Percentiles rank a stretch among this genome's conserved stretches.
These are phyloP conservation scores for Pleoardoris graminearum DNA, from an alignment of 2,329 filamentous ascomycete genomes.

Conservation along the genomic window DNA sequence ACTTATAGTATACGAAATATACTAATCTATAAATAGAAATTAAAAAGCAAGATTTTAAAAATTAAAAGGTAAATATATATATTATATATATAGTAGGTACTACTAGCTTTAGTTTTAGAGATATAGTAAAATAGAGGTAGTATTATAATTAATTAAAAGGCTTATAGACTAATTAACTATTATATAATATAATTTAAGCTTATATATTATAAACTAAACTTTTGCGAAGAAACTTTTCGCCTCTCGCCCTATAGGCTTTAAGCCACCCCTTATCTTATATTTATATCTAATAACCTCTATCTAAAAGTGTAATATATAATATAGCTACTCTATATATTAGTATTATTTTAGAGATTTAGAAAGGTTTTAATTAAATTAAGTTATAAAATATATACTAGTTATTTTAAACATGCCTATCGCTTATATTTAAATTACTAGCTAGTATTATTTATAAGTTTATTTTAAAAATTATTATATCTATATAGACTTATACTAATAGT, in stretches of 20 bases:
- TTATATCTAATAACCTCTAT: slow-evolving; percentile 4
- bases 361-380: neutral
- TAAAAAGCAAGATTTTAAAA: slow-evolving; percentile 9
- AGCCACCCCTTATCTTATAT: slow-evolving; percentile 9
- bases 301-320: neutral
- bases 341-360: neutral
- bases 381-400: too few species aligned
- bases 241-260: slow-evolving; percentile 10
- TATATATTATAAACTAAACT: slow-evolving; percentile 9
- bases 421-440: too few species aligned
- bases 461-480: too few species aligned
- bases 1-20: too few species aligned
- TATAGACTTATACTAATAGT: too few species aligned
- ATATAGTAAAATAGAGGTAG: slow-evolving; percentile 9
- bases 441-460: too few species aligned
- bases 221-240: slow-evolving; percentile 9
- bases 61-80: slow-evolving; percentile 4
- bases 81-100: slow-evolving; percentile 6
- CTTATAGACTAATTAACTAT: slow-evolving; percentile 11
- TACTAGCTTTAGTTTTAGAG: slow-evolving; percentile 9
- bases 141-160: slow-evolving; percentile 10
- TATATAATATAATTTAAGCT: slow-evolving; percentile 7
- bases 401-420: too few species aligned
- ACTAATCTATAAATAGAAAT: too few species aligned
- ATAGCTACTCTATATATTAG: neutral